Base-by-base conservation (phyloP, 805 yeast species). In the Vanderwaltozyma yarrowii region DNA sequence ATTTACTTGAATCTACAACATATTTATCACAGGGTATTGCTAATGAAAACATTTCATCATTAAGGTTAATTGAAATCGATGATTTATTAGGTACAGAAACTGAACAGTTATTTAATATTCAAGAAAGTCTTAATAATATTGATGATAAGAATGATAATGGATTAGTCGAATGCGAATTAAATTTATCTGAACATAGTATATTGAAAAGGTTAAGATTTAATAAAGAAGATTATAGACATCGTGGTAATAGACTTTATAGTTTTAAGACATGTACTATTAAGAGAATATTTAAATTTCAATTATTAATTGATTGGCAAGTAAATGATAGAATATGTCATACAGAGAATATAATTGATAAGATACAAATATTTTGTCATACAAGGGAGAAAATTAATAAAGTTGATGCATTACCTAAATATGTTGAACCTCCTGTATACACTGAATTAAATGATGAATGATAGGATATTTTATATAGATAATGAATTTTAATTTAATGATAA, bases 171-270 rank as follows among this genome's bases (percentile, higher is more conserved):
- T 49, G 52, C 35, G 50, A 46, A 33, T 28, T 54, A 9, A 46
- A 45, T 32, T 38, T 54, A 12, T 38, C 38, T 19, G 45, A 54
- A 30, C 54, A 53, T 37, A 45, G 47, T 4, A 32, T 43, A 10
- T 40, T 55, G 23, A 46, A 45, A 32, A 41, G 42, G 28, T 29
- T 54, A 18, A 35, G 45, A 18, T 58, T 58, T 24, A 58, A 58
- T 35, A 58, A 56, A 37, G 58, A 58, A 32, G 56, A 58, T 35
- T 56, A 56, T 36, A 41, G 42, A 27, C 60, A 58, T 41, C 53
- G 58, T 34, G 62, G 62, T 10, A 58, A 58, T 33, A 42, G 58
- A 23, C 36, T 58, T 5, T 58, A 49, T 38, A 53, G 60, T 39
- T 56, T 58, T 30, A 52, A 46, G 32, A 47, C 53, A 15, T 56